Evolutionary conservation across 2,329 filamentous ascomycete species (phyloP), one percentile per base, ranked within the genome.

Genomic region (Colletotrichum scovillei): DNA sequence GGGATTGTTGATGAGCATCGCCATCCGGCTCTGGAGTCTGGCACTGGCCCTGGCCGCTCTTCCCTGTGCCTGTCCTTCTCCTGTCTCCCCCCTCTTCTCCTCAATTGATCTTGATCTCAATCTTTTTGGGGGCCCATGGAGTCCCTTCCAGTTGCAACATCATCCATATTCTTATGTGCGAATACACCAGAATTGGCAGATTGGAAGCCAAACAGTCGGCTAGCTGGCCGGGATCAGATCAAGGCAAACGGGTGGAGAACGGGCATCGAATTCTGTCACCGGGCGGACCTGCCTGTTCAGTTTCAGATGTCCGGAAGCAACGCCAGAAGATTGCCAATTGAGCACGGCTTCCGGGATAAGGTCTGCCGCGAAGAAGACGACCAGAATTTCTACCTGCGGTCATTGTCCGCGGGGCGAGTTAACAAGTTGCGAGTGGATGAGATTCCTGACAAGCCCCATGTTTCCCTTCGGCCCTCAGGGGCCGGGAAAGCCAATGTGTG

Each of bases 271-370:
- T 65, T 53, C 64, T 58, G 63, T 49, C 68, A 68, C 52, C 58
- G 52, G 72, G 55, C 72, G 58, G 72, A 74, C 72, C 63, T 74
- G 38, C 69, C 63, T 72, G 46, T 67, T 74, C 63, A 42, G 72
- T 74, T 74, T 74, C 72, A 72, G 58, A 74, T 64, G 53, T 68
- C 58, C 58, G 69, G 69, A 74, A 71, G 67, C 67, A 73, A 73
- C 62, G 60, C 62, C 62, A 66, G 42, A 71, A 65, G 32, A 63
- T 62, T 73, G 71, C 26, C 62, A 66, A 58, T 63, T 70, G 56
- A 30, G 71, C 67, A 71, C 62, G 62, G 62, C 71, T 73, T 62
- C 67, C 71, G 67, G 71, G 56, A 56, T 38, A 30, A 64, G 14
- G 53, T 64, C 42, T 56, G 38, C 71, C 71, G 67, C 56, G 35